These are phyloP conservation scores for Periconia sp. DNA, from an alignment of 2,329 filamentous ascomycete species.

Conservation along the genomic window DNA sequence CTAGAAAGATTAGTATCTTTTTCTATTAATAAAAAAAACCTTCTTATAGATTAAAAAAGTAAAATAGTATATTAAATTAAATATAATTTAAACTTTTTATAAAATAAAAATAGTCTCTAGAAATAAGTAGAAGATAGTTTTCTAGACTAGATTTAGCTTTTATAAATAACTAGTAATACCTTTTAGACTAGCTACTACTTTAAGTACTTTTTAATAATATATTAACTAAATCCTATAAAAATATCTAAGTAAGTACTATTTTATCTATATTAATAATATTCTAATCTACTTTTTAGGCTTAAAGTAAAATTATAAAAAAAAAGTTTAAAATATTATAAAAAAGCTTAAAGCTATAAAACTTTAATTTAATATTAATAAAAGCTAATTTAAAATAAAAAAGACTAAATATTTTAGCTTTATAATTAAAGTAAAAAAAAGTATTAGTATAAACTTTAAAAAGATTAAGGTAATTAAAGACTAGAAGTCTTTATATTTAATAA, in stretches of 20 bases:
- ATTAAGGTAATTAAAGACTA: slow-evolving; percentile 6
- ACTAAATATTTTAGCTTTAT: slow-evolving; percentile 13
- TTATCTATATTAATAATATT: slow-evolving; percentile 15
- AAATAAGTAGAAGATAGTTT: slow-evolving; percentile 15
- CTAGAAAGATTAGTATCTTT: slow-evolving; percentile 10
- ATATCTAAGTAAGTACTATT: slow-evolving; percentile 13
- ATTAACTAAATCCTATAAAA: slow-evolving; percentile 10
- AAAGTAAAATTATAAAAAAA: slow-evolving; percentile 9
- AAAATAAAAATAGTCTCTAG: slow-evolving; percentile 8
- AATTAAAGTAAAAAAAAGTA: slow-evolving; percentile 8
- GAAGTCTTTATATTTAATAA: neutral
- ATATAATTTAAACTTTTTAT: slow-evolving; percentile 11
- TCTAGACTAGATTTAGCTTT: slow-evolving; percentile 7
- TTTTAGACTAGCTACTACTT: slow-evolving; percentile 13
- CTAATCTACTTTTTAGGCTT: slow-evolving; percentile 10
- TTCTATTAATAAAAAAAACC: slow-evolving; percentile 10
- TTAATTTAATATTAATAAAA: slow-evolving; percentile 11
- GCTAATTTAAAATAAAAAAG: slow-evolving; percentile 7
- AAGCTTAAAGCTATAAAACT: slow-evolving; percentile 2
- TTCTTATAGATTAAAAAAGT: slow-evolving; percentile 3
- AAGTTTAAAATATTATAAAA: slow-evolving; percentile 8
- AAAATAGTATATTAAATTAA: slow-evolving; percentile 14
- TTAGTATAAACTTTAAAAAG: slow-evolving; percentile 10
- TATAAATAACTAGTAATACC: slow-evolving; percentile 17
- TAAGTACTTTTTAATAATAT: slow-evolving; percentile 11